Evolutionary conservation across 2,329 filamentous ascomycete genomes (phyloP).

Genomic region (Beauveria sp.): DNA sequence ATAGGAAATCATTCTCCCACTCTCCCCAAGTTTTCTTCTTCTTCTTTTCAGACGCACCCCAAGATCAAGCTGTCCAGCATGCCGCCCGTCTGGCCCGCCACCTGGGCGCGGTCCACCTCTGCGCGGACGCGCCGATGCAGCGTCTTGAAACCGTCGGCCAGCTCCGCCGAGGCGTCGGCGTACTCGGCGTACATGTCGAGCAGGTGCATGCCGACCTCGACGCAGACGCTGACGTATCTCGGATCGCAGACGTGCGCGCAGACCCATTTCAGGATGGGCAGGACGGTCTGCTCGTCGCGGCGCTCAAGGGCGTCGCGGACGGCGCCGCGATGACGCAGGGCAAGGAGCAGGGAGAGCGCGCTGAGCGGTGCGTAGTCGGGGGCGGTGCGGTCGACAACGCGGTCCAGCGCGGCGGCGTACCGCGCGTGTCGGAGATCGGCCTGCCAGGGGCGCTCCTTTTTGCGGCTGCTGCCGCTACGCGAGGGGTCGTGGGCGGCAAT

Average conservation of each 20-base stretch:
- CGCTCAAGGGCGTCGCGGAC: slow-evolving; percentile 71
- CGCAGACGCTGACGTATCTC: slow-evolving; percentile 69
- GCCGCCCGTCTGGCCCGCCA: slow-evolving; percentile 72
- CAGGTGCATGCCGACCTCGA: slow-evolving; percentile 74
- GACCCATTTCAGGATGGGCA: slow-evolving; percentile 79
- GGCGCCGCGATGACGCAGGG: slow-evolving; percentile 80
- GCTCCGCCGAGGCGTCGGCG: slow-evolving; percentile 62
- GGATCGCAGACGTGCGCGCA: slow-evolving; percentile 75
- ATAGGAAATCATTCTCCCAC: not conserved
- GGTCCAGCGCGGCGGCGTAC: slow-evolving; percentile 72
- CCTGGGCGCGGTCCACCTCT: slow-evolving; percentile 76
- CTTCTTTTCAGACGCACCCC: not conserved
- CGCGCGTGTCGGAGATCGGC: slow-evolving; percentile 68
- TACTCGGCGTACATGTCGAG: slow-evolving; percentile 84
- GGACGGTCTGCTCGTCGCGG: slow-evolving; percentile 72
- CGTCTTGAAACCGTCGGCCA: slow-evolving; percentile 61
- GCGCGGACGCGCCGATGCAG: slow-evolving; percentile 64
- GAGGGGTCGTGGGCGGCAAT: slow-evolving; percentile 61
- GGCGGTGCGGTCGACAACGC: slow-evolving; percentile 53
- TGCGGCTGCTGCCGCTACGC: slow-evolving; percentile 28
- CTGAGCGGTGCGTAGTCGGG: slow-evolving; percentile 51
- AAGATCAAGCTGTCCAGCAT: slow-evolving; percentile 66
- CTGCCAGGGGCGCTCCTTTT: slow-evolving; percentile 71
- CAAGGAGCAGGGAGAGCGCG: slow-evolving; percentile 70
- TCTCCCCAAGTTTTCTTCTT: not conserved